phyloP scores from a whole-genome alignment of 495 filamentous ascomycete species.

The Parathielavia appendiculata region DNA sequence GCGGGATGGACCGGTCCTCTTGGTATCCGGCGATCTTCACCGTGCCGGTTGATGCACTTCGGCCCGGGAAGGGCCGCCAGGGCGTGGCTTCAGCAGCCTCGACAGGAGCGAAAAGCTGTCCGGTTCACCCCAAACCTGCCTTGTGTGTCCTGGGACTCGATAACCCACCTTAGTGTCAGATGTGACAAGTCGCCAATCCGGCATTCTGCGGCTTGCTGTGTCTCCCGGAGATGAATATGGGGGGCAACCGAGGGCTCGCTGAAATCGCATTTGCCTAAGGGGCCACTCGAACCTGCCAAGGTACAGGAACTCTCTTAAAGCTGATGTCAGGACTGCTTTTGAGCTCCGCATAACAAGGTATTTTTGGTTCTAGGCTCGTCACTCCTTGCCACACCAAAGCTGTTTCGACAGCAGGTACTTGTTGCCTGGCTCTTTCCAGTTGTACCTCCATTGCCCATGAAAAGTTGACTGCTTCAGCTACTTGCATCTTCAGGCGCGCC shows the following conservation, averaged over 20 bases:
- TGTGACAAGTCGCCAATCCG: slow-evolving; percentile 5
- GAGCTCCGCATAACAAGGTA: too few species aligned
- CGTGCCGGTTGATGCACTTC: slow-evolving; percentile 1
- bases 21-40: neutral
- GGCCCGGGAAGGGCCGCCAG: slow-evolving; percentile 10
- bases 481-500: too few species aligned
- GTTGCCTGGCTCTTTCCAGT: too few species aligned
- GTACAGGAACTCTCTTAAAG: too few species aligned
- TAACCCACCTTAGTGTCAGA: neutral
- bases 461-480: too few species aligned
- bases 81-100: slow-evolving; percentile 2
- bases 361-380: too few species aligned
- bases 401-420: too few species aligned
- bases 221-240: neutral
- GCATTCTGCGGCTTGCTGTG: neutral
- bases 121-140: slow-evolving; percentile 1
- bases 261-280: neutral
- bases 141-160: slow-evolving; percentile 7
- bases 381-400: too few species aligned
- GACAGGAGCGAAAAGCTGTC: neutral
- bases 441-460: too few species aligned
- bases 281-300: too few species aligned
- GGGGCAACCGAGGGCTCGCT: neutral
- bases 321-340: too few species aligned
- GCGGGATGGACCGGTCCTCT: neutral